A percentile compares a stretch with the other conserved stretches of the same genome.
phyloP scores from a whole-genome alignment of 2,329 filamentous ascomycete species.

The Fonsecaea nubica region DNA sequence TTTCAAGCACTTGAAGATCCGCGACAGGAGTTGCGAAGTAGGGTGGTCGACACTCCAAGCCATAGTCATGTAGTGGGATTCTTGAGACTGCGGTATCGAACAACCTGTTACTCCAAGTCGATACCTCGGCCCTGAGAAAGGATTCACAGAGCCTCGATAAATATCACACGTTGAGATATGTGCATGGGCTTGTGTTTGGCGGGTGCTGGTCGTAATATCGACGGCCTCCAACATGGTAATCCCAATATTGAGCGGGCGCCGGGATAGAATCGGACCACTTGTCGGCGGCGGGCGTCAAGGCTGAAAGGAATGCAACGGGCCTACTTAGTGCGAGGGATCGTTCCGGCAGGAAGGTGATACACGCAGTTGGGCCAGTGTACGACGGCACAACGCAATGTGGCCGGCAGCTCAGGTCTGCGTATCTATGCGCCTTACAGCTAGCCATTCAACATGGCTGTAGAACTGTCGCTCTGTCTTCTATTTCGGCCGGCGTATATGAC shows the following conservation, averaged over 20 bases:
- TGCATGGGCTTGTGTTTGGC: neutral
- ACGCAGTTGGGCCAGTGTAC: no score
- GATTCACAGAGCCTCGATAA: neutral
- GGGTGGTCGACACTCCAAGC: slow-evolving; percentile 13
- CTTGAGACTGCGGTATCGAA: neutral
- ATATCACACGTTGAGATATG: neutral
- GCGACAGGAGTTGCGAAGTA: neutral
- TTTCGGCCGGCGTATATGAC: no score
- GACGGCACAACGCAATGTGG: no score
- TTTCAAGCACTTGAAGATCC: neutral
- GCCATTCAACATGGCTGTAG: no score
- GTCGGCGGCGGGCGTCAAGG: no score
- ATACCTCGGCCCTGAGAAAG: neutral
- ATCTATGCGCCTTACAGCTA: no score
- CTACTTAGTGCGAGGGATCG: no score
- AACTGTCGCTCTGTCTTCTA: no score
- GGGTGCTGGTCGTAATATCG: neutral
- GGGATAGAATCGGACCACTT: no score
- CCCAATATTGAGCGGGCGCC: neutral
- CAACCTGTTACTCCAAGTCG: neutral
- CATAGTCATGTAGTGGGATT: neutral
- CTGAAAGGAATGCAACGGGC: no score
- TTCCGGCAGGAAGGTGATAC: no score
- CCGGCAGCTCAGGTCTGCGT: no score
- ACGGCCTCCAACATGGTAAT: neutral